Evolutionary conservation across 2,329 filamentous ascomycete genomes (phyloP).

Genomic region (Diaporthe citriasiana): DNA sequence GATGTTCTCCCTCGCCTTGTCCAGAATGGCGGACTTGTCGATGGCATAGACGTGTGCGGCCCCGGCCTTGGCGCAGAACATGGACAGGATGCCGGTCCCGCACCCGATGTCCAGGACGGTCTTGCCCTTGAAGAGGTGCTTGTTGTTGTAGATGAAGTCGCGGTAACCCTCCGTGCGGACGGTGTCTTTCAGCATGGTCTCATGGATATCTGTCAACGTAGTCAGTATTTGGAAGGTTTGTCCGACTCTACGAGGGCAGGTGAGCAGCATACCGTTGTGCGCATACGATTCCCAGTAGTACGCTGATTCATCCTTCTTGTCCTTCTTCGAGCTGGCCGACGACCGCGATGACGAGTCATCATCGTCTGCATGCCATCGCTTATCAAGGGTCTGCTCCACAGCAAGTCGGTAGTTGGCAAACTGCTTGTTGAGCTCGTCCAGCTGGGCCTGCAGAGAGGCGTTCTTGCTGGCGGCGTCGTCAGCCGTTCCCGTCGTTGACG

Average conservation of each 20-base stretch:
- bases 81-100: constrained; percentile 87
- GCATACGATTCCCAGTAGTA: constrained; percentile 75
- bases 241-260: not conserved
- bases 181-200: constrained; percentile 93
- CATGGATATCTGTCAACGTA: constrained; percentile 80
- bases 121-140: constrained; percentile 90
- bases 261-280: constrained; percentile 65
- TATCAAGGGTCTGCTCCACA: constrained; percentile 76
- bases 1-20: constrained; percentile 87
- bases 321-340: constrained; percentile 39
- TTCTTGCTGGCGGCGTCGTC: constrained; percentile 61
- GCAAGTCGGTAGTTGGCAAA: constrained; percentile 76
- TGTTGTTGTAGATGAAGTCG: constrained; percentile 95
- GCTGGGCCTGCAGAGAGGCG: constrained; percentile 70
- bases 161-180: constrained; percentile 92
- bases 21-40: constrained; percentile 91
- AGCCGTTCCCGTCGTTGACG: constrained; percentile 48
- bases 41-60: constrained; percentile 90
- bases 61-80: constrained; percentile 94
- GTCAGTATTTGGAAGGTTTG: constrained; percentile 20
- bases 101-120: constrained; percentile 93
- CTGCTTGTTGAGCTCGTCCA: constrained; percentile 70
- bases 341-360: constrained; percentile 49
- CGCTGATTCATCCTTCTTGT: constrained; percentile 56
- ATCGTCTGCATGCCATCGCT: constrained; percentile 72